Evolutionary conservation across 2,329 filamentous ascomycete species (phyloP).

Genomic region (Cladobotryum mycophilum): DNA sequence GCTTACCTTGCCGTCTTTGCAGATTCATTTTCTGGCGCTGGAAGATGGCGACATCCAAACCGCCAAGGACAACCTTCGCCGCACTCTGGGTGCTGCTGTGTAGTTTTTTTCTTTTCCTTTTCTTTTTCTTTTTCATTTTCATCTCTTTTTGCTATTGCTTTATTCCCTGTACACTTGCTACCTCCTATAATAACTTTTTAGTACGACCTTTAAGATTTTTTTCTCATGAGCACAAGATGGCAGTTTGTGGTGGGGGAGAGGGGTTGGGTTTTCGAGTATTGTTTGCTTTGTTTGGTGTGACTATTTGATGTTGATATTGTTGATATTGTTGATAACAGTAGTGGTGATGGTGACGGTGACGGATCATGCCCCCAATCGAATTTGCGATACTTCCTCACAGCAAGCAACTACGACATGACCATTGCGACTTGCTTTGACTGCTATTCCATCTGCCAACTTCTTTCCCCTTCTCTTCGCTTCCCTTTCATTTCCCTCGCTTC

Average conservation of each 20-base stretch:
- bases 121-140: background rate
- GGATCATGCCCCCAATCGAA: too few species aligned
- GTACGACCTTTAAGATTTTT: background rate
- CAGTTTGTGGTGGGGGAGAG: background rate
- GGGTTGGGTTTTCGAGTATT: too few species aligned
- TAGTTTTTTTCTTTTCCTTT: conserved; percentile 11
- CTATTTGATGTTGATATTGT: background rate
- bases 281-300: background rate
- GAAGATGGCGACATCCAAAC: conserved; percentile 52
- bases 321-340: background rate
- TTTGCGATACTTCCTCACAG: background rate
- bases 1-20: background rate
- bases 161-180: too few species aligned
- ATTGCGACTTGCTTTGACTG: background rate
- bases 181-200: background rate
- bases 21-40: conserved; percentile 64
- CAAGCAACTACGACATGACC: background rate
- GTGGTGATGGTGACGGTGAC: too few species aligned
- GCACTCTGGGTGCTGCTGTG: conserved; percentile 37
- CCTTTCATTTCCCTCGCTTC: background rate
- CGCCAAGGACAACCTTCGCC: conserved; percentile 52
- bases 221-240: background rate
- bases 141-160: background rate
- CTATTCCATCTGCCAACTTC: background rate
- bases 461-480: background rate